Evolutionary conservation across 2,329 filamentous ascomycete species (phyloP).

Genomic region (Phialophora macrospora): DNA sequence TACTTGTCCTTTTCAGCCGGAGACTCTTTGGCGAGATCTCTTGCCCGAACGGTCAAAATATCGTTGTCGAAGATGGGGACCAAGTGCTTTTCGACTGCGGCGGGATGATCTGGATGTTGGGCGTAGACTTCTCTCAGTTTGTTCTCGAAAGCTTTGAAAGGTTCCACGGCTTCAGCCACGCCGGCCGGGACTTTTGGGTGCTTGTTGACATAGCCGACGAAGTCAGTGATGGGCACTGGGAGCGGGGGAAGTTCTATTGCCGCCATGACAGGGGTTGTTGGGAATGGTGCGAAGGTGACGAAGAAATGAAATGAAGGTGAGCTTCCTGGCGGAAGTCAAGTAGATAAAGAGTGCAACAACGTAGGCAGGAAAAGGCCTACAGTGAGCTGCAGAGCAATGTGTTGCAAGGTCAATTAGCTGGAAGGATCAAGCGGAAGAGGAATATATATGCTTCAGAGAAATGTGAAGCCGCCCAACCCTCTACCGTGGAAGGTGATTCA

Average conservation of each 20-base stretch:
- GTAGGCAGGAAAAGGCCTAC: not conserved
- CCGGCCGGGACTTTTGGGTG: conserved; percentile 40
- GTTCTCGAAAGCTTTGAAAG: conserved; percentile 47
- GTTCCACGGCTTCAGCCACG: conserved; percentile 43
- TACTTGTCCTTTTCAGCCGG: conserved; percentile 44
- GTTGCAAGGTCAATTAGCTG: not conserved
- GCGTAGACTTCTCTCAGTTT: conserved; percentile 47
- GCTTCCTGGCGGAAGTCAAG: not conserved
- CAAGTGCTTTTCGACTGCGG: conserved; percentile 42
- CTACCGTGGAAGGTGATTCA: not conserved
- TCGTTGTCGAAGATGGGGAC: conserved; percentile 45
- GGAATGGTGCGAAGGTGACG: not conserved
- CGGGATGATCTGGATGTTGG: conserved; percentile 45
- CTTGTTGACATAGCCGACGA: conserved; percentile 30
- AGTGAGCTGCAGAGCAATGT: not conserved
- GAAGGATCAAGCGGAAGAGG: not conserved
- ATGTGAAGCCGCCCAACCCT: not conserved
- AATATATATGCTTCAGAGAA: not conserved
- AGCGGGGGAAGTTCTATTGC: conserved; percentile 29
- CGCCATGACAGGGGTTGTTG: not conserved
- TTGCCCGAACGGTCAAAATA: conserved; percentile 42
- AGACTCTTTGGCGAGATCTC: conserved; percentile 43
- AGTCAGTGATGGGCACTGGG: conserved; percentile 30
- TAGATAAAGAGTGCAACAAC: not conserved
- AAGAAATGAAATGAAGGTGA: not conserved